These are phyloP conservation scores for Malus hybrid DNA, from an alignment of 331 rosid species.

Conservation along the genomic window DNA sequence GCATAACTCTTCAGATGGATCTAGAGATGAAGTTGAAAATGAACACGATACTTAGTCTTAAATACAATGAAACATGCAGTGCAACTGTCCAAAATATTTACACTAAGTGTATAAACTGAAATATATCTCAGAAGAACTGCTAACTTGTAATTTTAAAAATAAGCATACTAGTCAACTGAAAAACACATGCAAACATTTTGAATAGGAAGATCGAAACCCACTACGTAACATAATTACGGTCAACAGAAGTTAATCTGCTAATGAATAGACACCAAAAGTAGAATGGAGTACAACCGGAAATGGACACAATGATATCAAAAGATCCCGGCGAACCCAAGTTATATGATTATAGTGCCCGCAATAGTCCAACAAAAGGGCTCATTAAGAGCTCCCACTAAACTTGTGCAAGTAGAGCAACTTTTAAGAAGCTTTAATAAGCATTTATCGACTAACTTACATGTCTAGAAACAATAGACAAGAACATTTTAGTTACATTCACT, in stretches of 20 bases:
- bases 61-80: not conserved
- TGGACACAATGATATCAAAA: not conserved
- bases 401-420: not conserved
- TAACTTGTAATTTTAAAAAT: not conserved
- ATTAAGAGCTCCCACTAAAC: not conserved
- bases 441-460: not conserved
- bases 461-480: not conserved
- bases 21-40: constrained; percentile 28
- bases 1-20: constrained; percentile 72
- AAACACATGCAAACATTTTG: not conserved
- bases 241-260: not conserved
- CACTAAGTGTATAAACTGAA: not conserved
- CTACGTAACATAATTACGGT: not conserved
- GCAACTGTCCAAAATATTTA: not conserved
- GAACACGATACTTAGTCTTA: not conserved
- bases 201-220: not conserved
- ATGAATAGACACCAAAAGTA: not conserved
- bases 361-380: not conserved
- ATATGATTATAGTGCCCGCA: not conserved
- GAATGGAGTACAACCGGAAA: not conserved
- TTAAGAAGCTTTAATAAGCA: not conserved
- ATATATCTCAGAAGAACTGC: not conserved
- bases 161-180: not conserved
- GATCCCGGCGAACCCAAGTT: not conserved
- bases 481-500: not conserved